phyloP scores from a whole-genome alignment of 106 monocot species.

The Ottelia alismoides region DNA sequence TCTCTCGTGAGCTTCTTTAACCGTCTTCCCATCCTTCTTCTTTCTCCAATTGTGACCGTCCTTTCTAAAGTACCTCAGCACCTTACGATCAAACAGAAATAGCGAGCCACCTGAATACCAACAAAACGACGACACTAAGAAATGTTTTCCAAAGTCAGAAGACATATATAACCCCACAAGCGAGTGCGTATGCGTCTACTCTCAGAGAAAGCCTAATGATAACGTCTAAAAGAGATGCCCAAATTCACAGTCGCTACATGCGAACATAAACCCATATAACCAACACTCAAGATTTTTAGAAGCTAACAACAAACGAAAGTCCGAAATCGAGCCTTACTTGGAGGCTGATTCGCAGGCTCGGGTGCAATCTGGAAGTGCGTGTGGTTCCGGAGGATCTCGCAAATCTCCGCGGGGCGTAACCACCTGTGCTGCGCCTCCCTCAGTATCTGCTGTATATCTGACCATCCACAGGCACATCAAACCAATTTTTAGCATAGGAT shows the following conservation, averaged over 20 bases:
- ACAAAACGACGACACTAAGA: too few relatives aligned
- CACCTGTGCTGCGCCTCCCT: slow-evolving; percentile 79
- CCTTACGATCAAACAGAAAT: slow-evolving; percentile 78
- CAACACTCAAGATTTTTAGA: too few relatives aligned
- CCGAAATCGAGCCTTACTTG: too few relatives aligned
- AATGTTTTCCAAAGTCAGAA: too few relatives aligned
- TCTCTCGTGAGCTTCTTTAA: slow-evolving; percentile 97
- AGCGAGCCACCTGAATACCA: slow-evolving; percentile 31
- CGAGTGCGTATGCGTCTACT: too few relatives aligned
- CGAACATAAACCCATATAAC: too few relatives aligned
- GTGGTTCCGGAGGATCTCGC: slow-evolving; percentile 85
- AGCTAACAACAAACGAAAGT: too few relatives aligned
- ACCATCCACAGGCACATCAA: slow-evolving; percentile 1
- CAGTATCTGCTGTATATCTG: slow-evolving; percentile 85
- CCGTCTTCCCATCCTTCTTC: slow-evolving; percentile 96
- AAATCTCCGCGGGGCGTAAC: slow-evolving; percentile 91
- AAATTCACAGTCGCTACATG: too few relatives aligned
- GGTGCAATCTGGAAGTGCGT: slow-evolving; percentile 61
- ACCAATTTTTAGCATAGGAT: too few relatives aligned
- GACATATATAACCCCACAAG: too few relatives aligned
- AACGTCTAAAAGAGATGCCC: too few relatives aligned
- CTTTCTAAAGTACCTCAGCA: slow-evolving; percentile 86
- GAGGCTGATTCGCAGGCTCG: slow-evolving; percentile 78
- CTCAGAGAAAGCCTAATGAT: too few relatives aligned
- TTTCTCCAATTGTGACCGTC: slow-evolving; percentile 98